Evolutionary conservation across 1,139 yeast genomes (phyloP).

Genomic region (Saccharomyces hybrid): DNA sequence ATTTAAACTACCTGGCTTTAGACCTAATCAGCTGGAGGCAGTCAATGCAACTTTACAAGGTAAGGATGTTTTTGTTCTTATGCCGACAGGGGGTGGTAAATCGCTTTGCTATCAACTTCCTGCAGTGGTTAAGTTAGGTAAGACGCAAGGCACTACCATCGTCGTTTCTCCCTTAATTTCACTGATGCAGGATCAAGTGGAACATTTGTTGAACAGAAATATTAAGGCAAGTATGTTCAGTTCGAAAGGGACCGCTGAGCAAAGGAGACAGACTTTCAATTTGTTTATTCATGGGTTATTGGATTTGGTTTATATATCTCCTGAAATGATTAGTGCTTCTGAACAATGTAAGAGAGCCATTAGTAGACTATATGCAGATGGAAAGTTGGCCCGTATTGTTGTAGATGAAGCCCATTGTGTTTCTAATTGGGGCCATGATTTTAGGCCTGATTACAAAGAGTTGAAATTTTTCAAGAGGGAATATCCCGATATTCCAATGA

Average conservation of each 20-base stretch:
- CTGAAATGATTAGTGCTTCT: conserved; percentile 87
- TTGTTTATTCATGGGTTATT: conserved; percentile 58
- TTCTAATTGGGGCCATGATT: conserved; percentile 98
- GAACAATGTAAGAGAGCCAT: conserved; percentile 61
- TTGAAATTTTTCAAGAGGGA: conserved; percentile 63
- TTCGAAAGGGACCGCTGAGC: conserved; percentile 61
- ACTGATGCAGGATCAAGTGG: conserved; percentile 95
- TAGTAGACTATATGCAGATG: conserved; percentile 45
- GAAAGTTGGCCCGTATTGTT: conserved; percentile 71
- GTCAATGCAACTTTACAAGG: conserved; percentile 74
- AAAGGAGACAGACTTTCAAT: conserved; percentile 56
- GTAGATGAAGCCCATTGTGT: conserved; percentile 99
- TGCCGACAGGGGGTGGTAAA: conserved; percentile 99
- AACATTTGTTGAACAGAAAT: conserved; percentile 57
- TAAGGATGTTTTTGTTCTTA: conserved; percentile 82
- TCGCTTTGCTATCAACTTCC: conserved; percentile 94
- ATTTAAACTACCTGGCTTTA: conserved; percentile 60
- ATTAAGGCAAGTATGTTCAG: conserved; percentile 85
- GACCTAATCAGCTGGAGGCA: conserved; percentile 84
- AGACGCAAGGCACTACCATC: conserved; percentile 74
- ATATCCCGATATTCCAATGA: conserved; percentile 77
- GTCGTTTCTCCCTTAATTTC: conserved; percentile 94
- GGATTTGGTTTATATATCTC: conserved; percentile 80
- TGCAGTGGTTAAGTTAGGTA: conserved; percentile 70
- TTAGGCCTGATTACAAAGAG: conserved; percentile 89